A percentile compares a stretch with the other conserved stretches of the same genome.
Conservation (phyloP, 139 green algal species). For the Nannochloris sp. region DNA sequence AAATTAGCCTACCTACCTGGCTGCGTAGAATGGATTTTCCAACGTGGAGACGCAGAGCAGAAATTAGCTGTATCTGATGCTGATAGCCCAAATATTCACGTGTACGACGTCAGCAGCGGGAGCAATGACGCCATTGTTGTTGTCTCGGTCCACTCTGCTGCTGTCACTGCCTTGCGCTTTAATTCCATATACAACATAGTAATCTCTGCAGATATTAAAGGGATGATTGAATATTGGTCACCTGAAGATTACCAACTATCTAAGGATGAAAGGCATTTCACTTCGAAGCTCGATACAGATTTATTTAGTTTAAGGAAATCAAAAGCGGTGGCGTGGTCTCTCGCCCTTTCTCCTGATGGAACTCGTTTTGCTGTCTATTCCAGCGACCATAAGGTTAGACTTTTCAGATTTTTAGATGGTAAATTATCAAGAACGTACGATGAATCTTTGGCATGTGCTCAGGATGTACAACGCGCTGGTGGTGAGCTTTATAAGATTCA, state of each 20-base stretch:
- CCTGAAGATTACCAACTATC: constrained; percentile 41
- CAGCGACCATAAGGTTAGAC: constrained; percentile 70
- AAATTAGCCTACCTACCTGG: constrained; percentile 68
- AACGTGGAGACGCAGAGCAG: constrained; percentile 58
- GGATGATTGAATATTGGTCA: constrained; percentile 86
- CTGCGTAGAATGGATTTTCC: constrained; percentile 79
- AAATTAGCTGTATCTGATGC: constrained; percentile 79
- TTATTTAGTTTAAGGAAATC: constrained; percentile 88
- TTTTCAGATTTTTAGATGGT: constrained; percentile 81
- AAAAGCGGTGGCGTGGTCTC: constrained; percentile 46
- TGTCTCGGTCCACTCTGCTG: constrained; percentile 48
- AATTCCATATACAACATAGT: constrained; percentile 49
- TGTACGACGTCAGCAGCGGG: constrained; percentile 70
- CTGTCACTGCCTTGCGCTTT: constrained; percentile 72
- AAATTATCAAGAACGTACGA: constrained; percentile 82
- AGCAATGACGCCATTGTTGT: constrained; percentile 45
- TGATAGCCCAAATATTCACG: constrained; percentile 54
- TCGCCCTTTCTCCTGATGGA: constrained; percentile 70
- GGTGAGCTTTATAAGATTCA: constrained; percentile 53
- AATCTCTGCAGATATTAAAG: constrained; percentile 58
- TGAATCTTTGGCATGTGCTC: constrained; percentile 73
- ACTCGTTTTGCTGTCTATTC: constrained; percentile 67
- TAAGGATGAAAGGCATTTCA: constrained; percentile 46
- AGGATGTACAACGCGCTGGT: constrained; percentile 70
- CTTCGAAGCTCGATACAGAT: constrained; percentile 87